Conservation (phyloP, 768 basidiomycete genomes). For the Lactifluus echinatus region DNA sequence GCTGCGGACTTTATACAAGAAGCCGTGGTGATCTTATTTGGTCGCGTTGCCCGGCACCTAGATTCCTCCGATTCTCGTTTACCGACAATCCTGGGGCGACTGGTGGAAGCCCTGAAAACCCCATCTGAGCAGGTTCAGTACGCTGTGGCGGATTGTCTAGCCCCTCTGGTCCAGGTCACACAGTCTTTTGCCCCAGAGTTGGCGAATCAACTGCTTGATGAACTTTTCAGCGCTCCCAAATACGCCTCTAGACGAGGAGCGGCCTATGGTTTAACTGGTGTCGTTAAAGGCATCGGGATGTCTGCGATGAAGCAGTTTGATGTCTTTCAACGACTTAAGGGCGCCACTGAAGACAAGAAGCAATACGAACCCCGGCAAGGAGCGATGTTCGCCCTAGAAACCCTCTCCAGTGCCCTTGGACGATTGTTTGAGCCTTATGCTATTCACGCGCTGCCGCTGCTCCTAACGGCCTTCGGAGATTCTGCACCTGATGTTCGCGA, state of each 20-base stretch:
- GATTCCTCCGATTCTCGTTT: conserved; percentile 69
- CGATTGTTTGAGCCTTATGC: conserved; percentile 93
- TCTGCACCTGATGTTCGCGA: conserved; percentile 81
- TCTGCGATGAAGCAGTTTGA: conserved; percentile 77
- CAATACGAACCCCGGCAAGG: conserved; percentile 82
- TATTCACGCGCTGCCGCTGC: conserved; percentile 70
- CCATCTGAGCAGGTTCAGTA: conserved; percentile 95
- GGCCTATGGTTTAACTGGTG: conserved; percentile 91
- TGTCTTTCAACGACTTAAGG: conserved; percentile 61
- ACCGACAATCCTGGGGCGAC: conserved; percentile 69
- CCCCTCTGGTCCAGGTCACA: conserved; percentile 74
- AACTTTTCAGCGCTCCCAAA: conserved; percentile 70
- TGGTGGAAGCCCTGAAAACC: conserved; percentile 85
- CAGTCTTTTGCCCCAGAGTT: conserved; percentile 48
- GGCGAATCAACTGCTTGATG: conserved; percentile 68
- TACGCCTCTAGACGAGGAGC: conserved; percentile 96
- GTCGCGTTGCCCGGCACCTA: conserved; percentile 84
- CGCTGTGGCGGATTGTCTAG: conserved; percentile 92
- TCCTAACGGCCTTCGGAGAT: conserved; percentile 84
- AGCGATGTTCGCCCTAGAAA: conserved; percentile 92
- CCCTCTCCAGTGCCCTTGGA: conserved; percentile 75
- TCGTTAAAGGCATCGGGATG: conserved; percentile 86
- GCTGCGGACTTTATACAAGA: conserved; percentile 86
- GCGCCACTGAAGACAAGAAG: conserved; percentile 84
- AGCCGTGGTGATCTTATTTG: conserved; percentile 90